These are phyloP conservation scores for Alternaria sp. DNA, from an alignment of 2,329 filamentous ascomycete species.

Conservation along the genomic window DNA sequence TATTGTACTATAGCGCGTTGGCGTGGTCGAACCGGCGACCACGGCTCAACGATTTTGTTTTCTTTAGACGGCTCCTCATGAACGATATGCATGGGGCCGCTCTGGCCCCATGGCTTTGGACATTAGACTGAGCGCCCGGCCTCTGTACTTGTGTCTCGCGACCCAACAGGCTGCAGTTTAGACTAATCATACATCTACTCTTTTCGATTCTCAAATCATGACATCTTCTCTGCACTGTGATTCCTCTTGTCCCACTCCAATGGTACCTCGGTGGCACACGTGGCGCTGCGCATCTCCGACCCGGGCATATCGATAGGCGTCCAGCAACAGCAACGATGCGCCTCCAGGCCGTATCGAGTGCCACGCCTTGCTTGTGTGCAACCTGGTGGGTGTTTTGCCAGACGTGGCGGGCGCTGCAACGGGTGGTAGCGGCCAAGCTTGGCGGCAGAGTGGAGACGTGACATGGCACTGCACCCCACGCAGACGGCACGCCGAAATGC, in stretches of 20 bases:
- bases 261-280: constrained; percentile 33
- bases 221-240: constrained; percentile 16
- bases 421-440: constrained; percentile 35
- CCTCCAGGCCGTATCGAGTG: constrained; percentile 39
- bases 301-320: constrained; percentile 31
- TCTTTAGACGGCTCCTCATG: constrained; percentile 41
- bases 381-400: constrained; percentile 33
- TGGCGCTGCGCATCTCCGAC: constrained; percentile 40
- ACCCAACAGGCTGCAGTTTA: constrained; percentile 43
- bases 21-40: constrained; percentile 41
- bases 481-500: constrained; percentile 31
- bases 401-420: constrained; percentile 35
- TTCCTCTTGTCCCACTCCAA: constrained; percentile 20
- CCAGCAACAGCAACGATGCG: constrained; percentile 33
- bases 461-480: constrained; percentile 38
- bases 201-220: constrained; percentile 21
- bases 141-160: constrained; percentile 44
- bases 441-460: constrained; percentile 41
- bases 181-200: constrained; percentile 50
- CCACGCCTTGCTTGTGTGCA: constrained; percentile 51
- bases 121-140: constrained; percentile 46
- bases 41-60: constrained; percentile 47
- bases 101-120: constrained; percentile 33
- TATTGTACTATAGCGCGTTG: constrained; percentile 48
- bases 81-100: constrained; percentile 37